phyloP scores from a whole-genome alignment of 257 asterid genomes.

The Nicotiana paniculata region DNA sequence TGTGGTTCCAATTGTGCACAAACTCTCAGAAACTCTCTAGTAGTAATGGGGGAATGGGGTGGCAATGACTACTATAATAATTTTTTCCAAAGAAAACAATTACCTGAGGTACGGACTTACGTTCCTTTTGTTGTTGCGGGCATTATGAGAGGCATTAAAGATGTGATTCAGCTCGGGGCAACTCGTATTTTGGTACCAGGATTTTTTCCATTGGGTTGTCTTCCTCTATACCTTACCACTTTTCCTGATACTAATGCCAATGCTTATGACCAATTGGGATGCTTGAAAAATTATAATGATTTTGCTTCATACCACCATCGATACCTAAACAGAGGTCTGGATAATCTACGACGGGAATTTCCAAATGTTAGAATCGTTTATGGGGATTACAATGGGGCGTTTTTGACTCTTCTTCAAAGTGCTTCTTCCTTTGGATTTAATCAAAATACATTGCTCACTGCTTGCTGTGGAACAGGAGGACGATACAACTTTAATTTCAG shows the following conservation, averaged over 20 bases:
- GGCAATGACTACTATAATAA: not conserved
- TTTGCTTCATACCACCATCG: not conserved
- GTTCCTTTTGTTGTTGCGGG: too few species aligned
- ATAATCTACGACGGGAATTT: not conserved
- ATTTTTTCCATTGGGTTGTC: not conserved
- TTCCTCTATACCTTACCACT: not conserved
- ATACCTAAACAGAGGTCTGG: not conserved
- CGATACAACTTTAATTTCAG: not conserved
- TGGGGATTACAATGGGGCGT: not conserved
- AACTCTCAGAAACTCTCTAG: not conserved
- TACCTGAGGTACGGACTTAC: not conserved
- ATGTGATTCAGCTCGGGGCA: too few species aligned
- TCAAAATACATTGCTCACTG: not conserved
- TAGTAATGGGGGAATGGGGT: not conserved
- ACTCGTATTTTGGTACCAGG: not conserved
- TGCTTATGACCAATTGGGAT: not conserved
- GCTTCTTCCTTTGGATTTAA: not conserved
- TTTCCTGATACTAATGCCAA: not conserved
- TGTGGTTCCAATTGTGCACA: not conserved
- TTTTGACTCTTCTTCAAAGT: not conserved
- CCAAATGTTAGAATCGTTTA: not conserved
- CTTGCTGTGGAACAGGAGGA: not conserved
- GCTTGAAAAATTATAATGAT: not conserved
- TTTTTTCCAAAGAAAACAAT: not conserved
- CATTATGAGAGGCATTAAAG: too few species aligned